A percentile compares a stretch with the other conserved stretches of the same genome.
Evolutionary conservation across 805 yeast species (phyloP).

Genomic region (Ogataea philodendri): DNA sequence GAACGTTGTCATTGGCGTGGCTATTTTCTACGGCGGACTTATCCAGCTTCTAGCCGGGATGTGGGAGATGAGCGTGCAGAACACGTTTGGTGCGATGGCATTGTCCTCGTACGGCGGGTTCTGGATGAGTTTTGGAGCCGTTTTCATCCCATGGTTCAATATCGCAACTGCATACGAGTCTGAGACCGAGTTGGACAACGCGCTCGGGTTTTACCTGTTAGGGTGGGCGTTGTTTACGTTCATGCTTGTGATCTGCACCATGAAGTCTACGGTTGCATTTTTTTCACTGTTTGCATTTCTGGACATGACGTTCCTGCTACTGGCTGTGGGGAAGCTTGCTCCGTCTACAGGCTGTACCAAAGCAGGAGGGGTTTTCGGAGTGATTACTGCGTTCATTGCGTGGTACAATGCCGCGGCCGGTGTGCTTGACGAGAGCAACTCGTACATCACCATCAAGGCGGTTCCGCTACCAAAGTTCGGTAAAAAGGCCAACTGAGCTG

Average conservation of each 20-base stretch:
- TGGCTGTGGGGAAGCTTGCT: constrained; percentile 53
- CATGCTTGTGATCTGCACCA: constrained; percentile 53
- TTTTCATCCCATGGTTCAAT: constrained; percentile 56
- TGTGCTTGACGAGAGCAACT: constrained; percentile 60
- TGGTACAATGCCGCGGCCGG: constrained; percentile 76
- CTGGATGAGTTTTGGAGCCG: constrained; percentile 74
- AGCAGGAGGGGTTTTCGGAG: constrained; percentile 68
- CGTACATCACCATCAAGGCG: constrained; percentile 46
- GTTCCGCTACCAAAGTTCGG: constrained; percentile 33
- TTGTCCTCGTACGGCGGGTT: constrained; percentile 65
- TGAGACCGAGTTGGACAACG: constrained; percentile 45
- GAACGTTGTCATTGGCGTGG: constrained; percentile 61
- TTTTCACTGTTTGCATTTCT: constrained; percentile 52
- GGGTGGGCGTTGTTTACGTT: constrained; percentile 69
- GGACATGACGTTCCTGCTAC: constrained; percentile 51
- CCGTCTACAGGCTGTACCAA: constrained; percentile 37
- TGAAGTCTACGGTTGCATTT: constrained; percentile 54
- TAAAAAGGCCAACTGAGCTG: constrained; percentile 12
- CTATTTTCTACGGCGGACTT: constrained; percentile 71
- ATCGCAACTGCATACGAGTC: constrained; percentile 49
- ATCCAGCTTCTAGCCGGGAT: constrained; percentile 71
- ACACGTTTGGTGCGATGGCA: constrained; percentile 72
- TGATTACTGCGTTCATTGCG: constrained; percentile 57
- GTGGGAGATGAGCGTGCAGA: constrained; percentile 73
- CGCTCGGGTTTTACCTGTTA: constrained; percentile 54